A percentile compares a stretch with the other conserved stretches of the same genome.
Evolutionary conservation across 2,329 filamentous ascomycete species (phyloP).

Genomic region (Scytalidium sp.): DNA sequence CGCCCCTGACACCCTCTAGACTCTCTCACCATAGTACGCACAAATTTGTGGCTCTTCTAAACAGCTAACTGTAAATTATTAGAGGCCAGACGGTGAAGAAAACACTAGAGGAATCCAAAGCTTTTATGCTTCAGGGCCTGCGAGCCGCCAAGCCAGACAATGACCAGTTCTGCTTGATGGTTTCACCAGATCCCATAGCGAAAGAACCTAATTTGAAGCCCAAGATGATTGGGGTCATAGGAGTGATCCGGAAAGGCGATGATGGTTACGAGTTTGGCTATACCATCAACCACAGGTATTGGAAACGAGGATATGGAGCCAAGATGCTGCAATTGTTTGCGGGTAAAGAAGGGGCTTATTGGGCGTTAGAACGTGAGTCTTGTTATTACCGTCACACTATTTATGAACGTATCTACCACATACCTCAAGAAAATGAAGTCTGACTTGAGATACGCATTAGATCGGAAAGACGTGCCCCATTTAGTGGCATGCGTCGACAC

Average conservation of each 20-base stretch:
- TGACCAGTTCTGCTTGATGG: slow-evolving; percentile 10
- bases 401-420: too few relatives aligned
- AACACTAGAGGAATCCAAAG: slow-evolving; percentile 4
- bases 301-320: slow-evolving; percentile 14
- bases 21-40: neutral
- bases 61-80: too few relatives aligned
- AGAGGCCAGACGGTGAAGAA: slow-evolving; percentile 4
- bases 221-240: slow-evolving; percentile 11
- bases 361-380: slow-evolving; percentile 8
- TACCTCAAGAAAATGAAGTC: too few relatives aligned
- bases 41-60: too few relatives aligned
- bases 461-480: slow-evolving; percentile 5
- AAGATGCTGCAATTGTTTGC: slow-evolving; percentile 15
- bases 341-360: slow-evolving; percentile 7
- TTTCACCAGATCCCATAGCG: neutral
- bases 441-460: neutral
- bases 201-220: neutral
- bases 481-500: slow-evolving; percentile 12
- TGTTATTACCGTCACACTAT: neutral
- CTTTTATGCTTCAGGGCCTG: slow-evolving; percentile 5
- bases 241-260: neutral
- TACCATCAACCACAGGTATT: slow-evolving; percentile 11
- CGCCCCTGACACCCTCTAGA: too few relatives aligned
- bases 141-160: slow-evolving; percentile 5
- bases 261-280: slow-evolving; percentile 15